These are phyloP conservation scores for Mucor saturninus DNA, from an alignment of 371 early-diverging fungal genomes.

Conservation along the genomic window DNA sequence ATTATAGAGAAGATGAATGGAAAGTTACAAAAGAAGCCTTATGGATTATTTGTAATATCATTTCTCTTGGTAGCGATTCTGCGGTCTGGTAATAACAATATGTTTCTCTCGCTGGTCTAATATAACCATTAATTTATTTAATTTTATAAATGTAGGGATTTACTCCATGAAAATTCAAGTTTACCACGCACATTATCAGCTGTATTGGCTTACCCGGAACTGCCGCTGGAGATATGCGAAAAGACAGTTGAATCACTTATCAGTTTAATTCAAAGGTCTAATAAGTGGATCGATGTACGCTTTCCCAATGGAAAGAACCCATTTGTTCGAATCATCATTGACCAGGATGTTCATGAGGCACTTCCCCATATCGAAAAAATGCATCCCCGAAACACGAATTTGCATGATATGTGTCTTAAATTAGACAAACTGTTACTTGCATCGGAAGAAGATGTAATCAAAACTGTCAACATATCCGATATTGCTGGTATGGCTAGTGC, in stretches of 20 bases:
- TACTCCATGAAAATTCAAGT: conserved; percentile 24
- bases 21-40: conserved; percentile 58
- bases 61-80: conserved; percentile 45
- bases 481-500: conserved; percentile 23
- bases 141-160: conserved; percentile 13
- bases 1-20: conserved; percentile 52
- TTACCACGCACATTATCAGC: conserved; percentile 17
- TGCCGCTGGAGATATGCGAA: conserved; percentile 27
- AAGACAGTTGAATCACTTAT: conserved; percentile 32
- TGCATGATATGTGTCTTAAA: conserved; percentile 18
- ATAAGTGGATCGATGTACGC: conserved; percentile 53
- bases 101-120: not conserved
- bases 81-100: conserved; percentile 25
- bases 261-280: conserved; percentile 45
- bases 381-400: not conserved
- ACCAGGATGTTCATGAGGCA: conserved; percentile 6
- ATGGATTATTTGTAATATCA: conserved; percentile 60
- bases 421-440: conserved; percentile 16
- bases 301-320: conserved; percentile 25
- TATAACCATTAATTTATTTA: not conserved
- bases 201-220: conserved; percentile 21
- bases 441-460: conserved; percentile 18
- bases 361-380: conserved; percentile 10
- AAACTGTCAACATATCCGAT: conserved; percentile 17
- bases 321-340: conserved; percentile 17